Base-by-base conservation (phyloP, 2,329 filamentous ascomycete genomes). In the Ambrosiella xylebori region DNA sequence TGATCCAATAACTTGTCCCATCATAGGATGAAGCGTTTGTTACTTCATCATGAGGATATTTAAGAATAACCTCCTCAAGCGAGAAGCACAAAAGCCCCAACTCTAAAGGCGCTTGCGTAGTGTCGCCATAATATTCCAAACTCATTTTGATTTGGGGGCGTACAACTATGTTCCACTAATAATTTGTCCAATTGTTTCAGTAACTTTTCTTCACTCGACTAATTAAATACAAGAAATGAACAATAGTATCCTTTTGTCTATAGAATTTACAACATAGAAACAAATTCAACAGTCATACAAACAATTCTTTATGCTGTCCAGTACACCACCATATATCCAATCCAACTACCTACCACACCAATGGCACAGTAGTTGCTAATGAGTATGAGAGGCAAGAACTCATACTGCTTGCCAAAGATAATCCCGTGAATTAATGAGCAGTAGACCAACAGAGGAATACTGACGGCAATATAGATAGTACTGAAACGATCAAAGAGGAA, bases 341-440 rank as follows among this genome's bases (percentile, higher is more conserved):
- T 66, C 91, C 91, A 97, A 71, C 93, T 97, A 2, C 88, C 89
- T 15, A 96, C 82, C 0, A 97, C 90, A n/a, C 93, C 93, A 59
- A 97, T 75, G 3, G 93, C 93, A 39, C 86, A 88, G 70, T 97
- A 98, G 11, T 87, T 86, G 73, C 91, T 97, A 64, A 84, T 96
- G 67, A 97, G 93, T 91, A 98, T 97, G 64, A 97, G 73, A 35
- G 93, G 93, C 57, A 98, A 71, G 69, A 97, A 98, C 70, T 96
- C 88, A 65, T 86, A 88, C 62, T 75, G 80, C 65, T 81, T 78
- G 0, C 89, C 89, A 71, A 95, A 96, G 3, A 94, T 72, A n/a
- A 91, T 69, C 53, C 81, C 78, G 69, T 98, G 93, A 7, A 93
- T 63, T 55, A 96, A 69, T 9, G 89, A 95, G 69, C 87, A 90